Evolutionary conservation across 2,329 filamentous ascomycete species (phyloP), one percentile per base, ranked within the genome.

Genomic region (Phialocephala subalpina): DNA sequence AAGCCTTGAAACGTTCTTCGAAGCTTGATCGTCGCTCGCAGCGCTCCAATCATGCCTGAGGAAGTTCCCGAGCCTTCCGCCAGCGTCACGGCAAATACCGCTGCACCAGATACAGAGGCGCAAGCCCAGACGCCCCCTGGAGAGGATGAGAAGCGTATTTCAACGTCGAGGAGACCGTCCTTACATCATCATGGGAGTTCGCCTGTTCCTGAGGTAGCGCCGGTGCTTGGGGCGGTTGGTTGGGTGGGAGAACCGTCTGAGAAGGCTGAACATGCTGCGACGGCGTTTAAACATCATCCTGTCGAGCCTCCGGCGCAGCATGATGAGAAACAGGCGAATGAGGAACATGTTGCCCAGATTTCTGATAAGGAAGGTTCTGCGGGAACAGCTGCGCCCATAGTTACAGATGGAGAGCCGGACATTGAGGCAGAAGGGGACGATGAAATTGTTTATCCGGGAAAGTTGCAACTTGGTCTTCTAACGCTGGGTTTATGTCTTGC

Each of bases 401-500:
- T 38, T 2, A 61, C 66, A 38, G 55, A 40, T 36, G 55, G 35
- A 3, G 63, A 33, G 22, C 49, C 52, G 18, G 60, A 58, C 27
- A 40, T n/a, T 7, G 25, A 29, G 20, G 59, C 8, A 35, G 63
- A 70, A 18, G 69, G 65, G 3, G 73, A 73, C 3, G 70, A 71
- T 22, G 64, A 70, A 22, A 59, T 63, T 36, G 69, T 72, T 12
- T 77, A 74, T 66, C 72, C 75, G 18, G 67, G 66, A 16, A 73
- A 72, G 11, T 36, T 73, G 16, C 70, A 72, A 61, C 63, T 77
- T 11, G 71, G 73, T 53, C 77, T 83, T 63, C 80, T 86, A 62
- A 78, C 84, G 20, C 69, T 83, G 29, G 82, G 83, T 29, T 74
- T 86, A 11, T 79, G 82, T 27, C 73, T 85, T 60, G 80, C 78